Base-by-base conservation (phyloP, 2,329 filamentous ascomycete species). In the Cladosporium oxysporum region DNA sequence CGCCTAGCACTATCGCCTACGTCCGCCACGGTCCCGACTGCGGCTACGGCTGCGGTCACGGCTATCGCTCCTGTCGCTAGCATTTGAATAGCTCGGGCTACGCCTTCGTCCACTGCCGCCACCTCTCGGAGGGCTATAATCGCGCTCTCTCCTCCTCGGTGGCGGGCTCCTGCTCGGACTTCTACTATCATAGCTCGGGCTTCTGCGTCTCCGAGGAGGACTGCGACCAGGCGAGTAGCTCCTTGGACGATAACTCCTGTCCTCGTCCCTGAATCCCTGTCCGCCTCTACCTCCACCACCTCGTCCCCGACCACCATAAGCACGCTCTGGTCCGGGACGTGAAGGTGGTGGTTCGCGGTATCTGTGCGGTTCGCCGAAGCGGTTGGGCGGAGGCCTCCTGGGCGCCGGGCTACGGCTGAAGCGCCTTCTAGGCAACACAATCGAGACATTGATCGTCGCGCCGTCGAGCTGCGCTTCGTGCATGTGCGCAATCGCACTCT, bases 381-480 rank as follows among this genome's bases (percentile, higher is more conserved):
- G 73, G 69, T 74, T 86, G 78, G 66, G 88, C 82, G 74, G 87
- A 82, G 71, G 88, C 60, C 89, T 86, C 61, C 90, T 87, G 5
- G 86, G 86, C 1, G 92, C 92, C 18, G 93, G 93, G 55, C 90
- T 88, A 21, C 88, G 88, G 7, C 91, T 93, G 74, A 97, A 91
- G 72, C 92, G 92, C 73, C 91, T 88, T 59, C 91, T 87, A 0
- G 92, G 92, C 41, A 96, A 83, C 29, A 97, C 92, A 70, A 97
- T 95, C 53, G 91, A 95, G 58, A 97, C 93, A 74, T 90, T 90
- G 74, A 97, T 89, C 47, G 88, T 84, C 26, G 89, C 87, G 61
- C 93, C 93, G 77, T 97, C 93, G 31, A 97, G 81, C 75, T 96
- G 91, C n/a, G 91, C 92, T 80, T 99, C 95, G 78, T 99, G 95